A percentile compares a stretch with the other conserved stretches of the same genome.
phyloP scores from a whole-genome alignment of 2,329 filamentous ascomycete species.

The Aurifilum marmelostoma region DNA sequence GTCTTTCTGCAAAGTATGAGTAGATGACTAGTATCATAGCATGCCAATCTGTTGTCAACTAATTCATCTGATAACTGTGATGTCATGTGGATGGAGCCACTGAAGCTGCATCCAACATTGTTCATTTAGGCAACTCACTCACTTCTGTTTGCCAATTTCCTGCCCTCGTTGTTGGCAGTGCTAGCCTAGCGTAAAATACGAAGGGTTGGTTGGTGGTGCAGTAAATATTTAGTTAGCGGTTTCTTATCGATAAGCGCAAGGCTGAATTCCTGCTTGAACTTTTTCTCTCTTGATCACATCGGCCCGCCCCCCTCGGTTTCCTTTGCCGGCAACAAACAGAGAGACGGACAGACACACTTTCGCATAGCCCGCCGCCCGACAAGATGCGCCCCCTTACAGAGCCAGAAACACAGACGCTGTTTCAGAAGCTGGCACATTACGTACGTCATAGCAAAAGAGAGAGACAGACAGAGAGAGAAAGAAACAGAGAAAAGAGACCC shows the following conservation, averaged over 20 bases:
- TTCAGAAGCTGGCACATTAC: slow-evolving; percentile 93
- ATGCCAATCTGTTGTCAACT: background rate
- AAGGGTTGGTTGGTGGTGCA: background rate
- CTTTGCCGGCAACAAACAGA: background rate
- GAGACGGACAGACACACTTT: background rate
- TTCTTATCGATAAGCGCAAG: slow-evolving; percentile 16
- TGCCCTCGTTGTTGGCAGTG: background rate
- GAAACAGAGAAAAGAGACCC: too few relatives aligned
- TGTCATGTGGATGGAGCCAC: background rate
- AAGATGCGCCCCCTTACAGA: slow-evolving; percentile 83
- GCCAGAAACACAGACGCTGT: slow-evolving; percentile 77
- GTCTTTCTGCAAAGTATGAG: background rate
- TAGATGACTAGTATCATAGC: background rate
- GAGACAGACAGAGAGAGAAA: too few relatives aligned
- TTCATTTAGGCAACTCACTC: too few relatives aligned
- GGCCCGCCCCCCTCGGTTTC: background rate
- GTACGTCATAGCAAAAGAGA: slow-evolving; percentile 1
- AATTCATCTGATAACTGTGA: background rate
- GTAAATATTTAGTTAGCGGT: too few relatives aligned
- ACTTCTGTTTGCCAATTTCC: background rate
- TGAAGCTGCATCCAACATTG: too few relatives aligned
- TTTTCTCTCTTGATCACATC: slow-evolving; percentile 15
- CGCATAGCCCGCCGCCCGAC: background rate
- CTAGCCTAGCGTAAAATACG: background rate
- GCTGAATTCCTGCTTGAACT: slow-evolving; percentile 8